These are phyloP conservation scores for Coprinellus aureogranulatus DNA, from an alignment of 768 basidiomycete species.

Conservation along the genomic window DNA sequence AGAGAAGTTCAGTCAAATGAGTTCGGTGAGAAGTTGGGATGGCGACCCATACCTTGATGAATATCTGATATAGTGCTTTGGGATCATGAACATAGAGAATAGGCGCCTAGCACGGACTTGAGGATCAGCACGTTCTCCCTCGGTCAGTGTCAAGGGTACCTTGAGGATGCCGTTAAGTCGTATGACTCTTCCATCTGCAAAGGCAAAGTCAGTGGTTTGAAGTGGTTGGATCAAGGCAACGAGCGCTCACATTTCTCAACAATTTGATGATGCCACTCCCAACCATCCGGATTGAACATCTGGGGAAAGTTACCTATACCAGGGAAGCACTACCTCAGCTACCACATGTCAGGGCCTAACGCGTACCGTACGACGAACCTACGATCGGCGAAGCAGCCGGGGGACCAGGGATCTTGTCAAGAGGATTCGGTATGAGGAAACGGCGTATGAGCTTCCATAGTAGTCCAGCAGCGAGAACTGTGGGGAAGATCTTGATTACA, in stretches of 20 bases:
- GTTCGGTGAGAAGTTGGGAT: background rate
- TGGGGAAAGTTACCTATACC: slow-evolving; percentile 32
- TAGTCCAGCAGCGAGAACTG: background rate
- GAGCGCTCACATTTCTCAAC: slow-evolving; percentile 29
- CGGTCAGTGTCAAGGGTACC: slow-evolving; percentile 15
- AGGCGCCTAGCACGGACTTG: slow-evolving; percentile 19
- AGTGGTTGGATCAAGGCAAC: too few species aligned
- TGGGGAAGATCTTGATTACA: background rate
- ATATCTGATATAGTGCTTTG: slow-evolving; percentile 40
- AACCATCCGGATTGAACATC: slow-evolving; percentile 31
- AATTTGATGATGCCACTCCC: slow-evolving; percentile 36
- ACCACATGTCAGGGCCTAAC: background rate
- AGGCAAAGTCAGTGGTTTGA: background rate
- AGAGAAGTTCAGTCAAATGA: background rate
- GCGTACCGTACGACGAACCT: slow-evolving; percentile 21
- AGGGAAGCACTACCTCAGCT: background rate
- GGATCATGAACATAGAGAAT: slow-evolving; percentile 44
- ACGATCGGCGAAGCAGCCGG: slow-evolving; percentile 27
- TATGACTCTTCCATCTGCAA: slow-evolving; percentile 31
- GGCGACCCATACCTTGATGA: slow-evolving; percentile 30
- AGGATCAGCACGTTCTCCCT: background rate
- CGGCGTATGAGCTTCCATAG: background rate
- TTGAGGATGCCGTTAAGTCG: slow-evolving; percentile 33
- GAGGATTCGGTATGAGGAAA: background rate
- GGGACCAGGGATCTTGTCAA: slow-evolving; percentile 9